These are phyloP conservation scores for Cyberlindnera petersonii DNA, from an alignment of 805 yeast genomes.

Conservation along the genomic window DNA sequence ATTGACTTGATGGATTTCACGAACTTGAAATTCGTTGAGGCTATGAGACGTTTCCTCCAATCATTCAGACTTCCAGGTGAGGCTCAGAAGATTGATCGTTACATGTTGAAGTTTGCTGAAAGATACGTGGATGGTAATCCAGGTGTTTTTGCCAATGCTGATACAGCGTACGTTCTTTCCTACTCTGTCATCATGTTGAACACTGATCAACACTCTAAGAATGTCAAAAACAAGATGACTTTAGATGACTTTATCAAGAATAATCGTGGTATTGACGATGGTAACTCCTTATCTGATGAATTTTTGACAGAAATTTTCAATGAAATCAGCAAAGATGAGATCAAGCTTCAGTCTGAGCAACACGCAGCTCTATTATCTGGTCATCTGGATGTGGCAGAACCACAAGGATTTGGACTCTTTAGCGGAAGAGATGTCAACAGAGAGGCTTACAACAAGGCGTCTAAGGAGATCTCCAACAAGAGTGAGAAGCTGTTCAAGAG, in stretches of 20 bases:
- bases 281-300: slow-evolving; percentile 74
- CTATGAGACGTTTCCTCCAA: slow-evolving; percentile 80
- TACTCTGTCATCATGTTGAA: slow-evolving; percentile 91
- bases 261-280: slow-evolving; percentile 91
- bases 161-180: slow-evolving; percentile 86
- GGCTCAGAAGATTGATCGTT: slow-evolving; percentile 95
- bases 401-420: slow-evolving; percentile 49
- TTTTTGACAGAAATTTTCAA: slow-evolving; percentile 63
- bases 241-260: slow-evolving; percentile 80
- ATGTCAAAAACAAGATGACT: slow-evolving; percentile 83
- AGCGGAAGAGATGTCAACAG: slow-evolving; percentile 66
- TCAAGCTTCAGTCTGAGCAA: slow-evolving; percentile 88
- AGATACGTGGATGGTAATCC: slow-evolving; percentile 88
- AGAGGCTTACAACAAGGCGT: slow-evolving; percentile 89
- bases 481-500: slow-evolving; percentile 79
- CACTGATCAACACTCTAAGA: slow-evolving; percentile 90
- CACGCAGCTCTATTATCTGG: slow-evolving; percentile 83
- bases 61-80: slow-evolving; percentile 95
- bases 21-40: slow-evolving; percentile 69
- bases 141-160: slow-evolving; percentile 83
- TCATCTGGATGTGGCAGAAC: slow-evolving; percentile 38
- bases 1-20: slow-evolving; percentile 83
- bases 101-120: slow-evolving; percentile 95
- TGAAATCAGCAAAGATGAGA: slow-evolving; percentile 82
- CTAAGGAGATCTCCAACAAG: slow-evolving; percentile 84